Evolutionary conservation across 352 stramenopile genomes (phyloP).

Genomic region (Bremia lactucae): DNA sequence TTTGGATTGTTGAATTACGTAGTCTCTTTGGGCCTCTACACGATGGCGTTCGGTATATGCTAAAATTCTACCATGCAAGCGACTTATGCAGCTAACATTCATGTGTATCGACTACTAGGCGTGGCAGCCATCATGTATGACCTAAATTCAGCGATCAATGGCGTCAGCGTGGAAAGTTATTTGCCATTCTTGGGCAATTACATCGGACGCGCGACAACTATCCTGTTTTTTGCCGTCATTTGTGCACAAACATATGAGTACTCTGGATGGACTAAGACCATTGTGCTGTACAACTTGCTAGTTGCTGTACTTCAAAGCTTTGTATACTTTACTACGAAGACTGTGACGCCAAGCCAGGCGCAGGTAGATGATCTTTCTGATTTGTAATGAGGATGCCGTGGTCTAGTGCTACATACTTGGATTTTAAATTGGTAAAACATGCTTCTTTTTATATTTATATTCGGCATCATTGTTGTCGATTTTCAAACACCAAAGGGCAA

Average conservation of each 20-base stretch:
- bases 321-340: conserved; percentile 78
- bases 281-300: conserved; percentile 69
- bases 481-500: no score
- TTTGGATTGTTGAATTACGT: no score
- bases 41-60: conserved; percentile 67
- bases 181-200: conserved; percentile 84
- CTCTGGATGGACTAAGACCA: conserved; percentile 54
- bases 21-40: conserved; percentile 74
- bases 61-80: not conserved
- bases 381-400: no score
- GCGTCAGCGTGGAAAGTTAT: conserved; percentile 73
- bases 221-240: conserved; percentile 74
- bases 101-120: conserved; percentile 18
- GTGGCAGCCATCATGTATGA: conserved; percentile 73
- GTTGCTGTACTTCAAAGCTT: conserved; percentile 68
- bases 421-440: no score
- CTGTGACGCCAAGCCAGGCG: conserved; percentile 35
- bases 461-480: conserved; percentile 2
- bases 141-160: conserved; percentile 76
- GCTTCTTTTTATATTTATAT: no score
- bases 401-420: no score
- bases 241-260: conserved; percentile 60
- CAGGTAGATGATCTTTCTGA: conserved; percentile 61
- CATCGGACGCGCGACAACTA: conserved; percentile 66
- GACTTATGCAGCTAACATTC: not conserved